A percentile compares a stretch with the other conserved stretches of the same genome.
Conservation (phyloP, 805 yeast genomes). For the Candida glaebosa region DNA sequence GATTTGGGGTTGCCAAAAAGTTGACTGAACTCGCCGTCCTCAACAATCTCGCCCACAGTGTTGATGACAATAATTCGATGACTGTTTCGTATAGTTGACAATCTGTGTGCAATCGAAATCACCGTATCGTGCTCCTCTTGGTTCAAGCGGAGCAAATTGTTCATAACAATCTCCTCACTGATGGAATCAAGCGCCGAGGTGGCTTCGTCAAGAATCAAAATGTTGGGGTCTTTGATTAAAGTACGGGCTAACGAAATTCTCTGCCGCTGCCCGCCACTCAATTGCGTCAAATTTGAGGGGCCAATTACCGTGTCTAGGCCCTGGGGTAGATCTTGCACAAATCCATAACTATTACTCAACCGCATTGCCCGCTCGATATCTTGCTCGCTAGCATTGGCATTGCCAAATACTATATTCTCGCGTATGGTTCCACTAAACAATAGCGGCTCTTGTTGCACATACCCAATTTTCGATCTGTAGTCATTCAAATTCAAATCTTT, state of each 20-base stretch:
- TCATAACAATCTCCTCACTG: conserved; percentile 81
- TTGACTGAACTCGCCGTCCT: conserved; percentile 44
- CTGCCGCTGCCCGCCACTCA: conserved; percentile 95
- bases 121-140: conserved; percentile 59
- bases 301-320: conserved; percentile 83
- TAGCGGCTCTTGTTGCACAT: conserved; percentile 91
- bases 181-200: conserved; percentile 91
- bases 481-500: conserved; percentile 64
- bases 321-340: conserved; percentile 73
- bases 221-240: conserved; percentile 68
- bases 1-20: conserved; percentile 26
- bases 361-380: conserved; percentile 59
- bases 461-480: conserved; percentile 74
- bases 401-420: conserved; percentile 81
- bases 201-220: conserved; percentile 89
- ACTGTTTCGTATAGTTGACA: conserved; percentile 82
- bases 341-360: conserved; percentile 70
- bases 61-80: conserved; percentile 73
- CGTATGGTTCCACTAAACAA: conserved; percentile 80
- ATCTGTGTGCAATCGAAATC: conserved; percentile 87
- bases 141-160: conserved; percentile 54
- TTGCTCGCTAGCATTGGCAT: conserved; percentile 52
- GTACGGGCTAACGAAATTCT: conserved; percentile 90
- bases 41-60: conserved; percentile 55
- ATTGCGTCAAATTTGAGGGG: conserved; percentile 61